A percentile compares a stretch with the other conserved stretches of the same genome.
Evolutionary conservation across 108 stramenopile genomes (phyloP).

Genomic region (Thalassiosira profunda): DNA sequence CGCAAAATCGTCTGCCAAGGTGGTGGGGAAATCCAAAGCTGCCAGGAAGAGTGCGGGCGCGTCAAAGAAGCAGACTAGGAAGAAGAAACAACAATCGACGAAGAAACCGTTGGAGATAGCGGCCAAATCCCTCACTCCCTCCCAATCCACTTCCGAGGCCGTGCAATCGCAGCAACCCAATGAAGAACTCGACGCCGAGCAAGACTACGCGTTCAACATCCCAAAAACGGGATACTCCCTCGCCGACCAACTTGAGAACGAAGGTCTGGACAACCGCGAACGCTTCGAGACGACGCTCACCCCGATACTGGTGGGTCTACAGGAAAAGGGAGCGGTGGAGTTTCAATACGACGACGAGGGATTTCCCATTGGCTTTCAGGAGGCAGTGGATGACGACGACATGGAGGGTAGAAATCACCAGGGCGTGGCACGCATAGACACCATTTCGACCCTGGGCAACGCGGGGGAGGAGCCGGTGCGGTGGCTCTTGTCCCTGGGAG

Average conservation of each 20-base stretch:
- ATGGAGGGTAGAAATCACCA: slow-evolving; percentile 2
- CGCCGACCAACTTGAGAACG: slow-evolving; percentile 27
- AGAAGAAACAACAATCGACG: too few relatives aligned
- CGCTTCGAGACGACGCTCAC: slow-evolving; percentile 36
- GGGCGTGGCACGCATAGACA: slow-evolving; percentile 55
- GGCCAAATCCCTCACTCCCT: background rate
- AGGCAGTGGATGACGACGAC: background rate
- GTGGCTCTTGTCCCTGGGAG: slow-evolving; percentile 40
- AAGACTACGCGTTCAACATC: slow-evolving; percentile 9
- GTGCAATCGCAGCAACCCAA: background rate
- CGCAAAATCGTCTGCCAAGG: too few relatives aligned
- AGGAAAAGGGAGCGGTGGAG: slow-evolving; percentile 15
- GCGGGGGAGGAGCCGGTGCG: slow-evolving; percentile 42
- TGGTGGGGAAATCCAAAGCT: too few relatives aligned
- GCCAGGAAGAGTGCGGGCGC: too few relatives aligned
- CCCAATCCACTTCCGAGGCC: background rate
- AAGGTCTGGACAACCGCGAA: slow-evolving; percentile 18
- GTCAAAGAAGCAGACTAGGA: too few relatives aligned
- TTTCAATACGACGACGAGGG: slow-evolving; percentile 40
- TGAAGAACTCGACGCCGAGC: background rate
- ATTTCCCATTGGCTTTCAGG: slow-evolving; percentile 28
- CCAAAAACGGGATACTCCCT: slow-evolving; percentile 40
- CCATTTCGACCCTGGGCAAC: slow-evolving; percentile 33
- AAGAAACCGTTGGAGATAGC: too few relatives aligned
- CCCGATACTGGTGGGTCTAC: too few relatives aligned